A percentile compares a stretch with the other conserved stretches of the same genome.
phyloP scores from a whole-genome alignment of 371 early-diverging fungal genomes.

The Mucor lusitanicus region DNA sequence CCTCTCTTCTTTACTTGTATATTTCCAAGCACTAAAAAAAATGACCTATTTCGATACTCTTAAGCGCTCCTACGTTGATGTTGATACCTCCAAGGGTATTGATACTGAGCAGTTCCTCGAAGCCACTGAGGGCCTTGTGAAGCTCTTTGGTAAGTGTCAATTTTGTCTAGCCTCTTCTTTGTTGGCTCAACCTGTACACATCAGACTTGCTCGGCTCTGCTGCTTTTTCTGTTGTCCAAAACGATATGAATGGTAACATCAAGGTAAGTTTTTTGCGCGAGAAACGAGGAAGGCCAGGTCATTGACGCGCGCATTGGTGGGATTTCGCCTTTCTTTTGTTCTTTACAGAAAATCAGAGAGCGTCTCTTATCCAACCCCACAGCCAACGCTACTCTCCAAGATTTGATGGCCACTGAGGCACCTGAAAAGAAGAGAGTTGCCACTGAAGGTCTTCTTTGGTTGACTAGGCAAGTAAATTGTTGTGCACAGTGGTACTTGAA shows the following conservation, averaged over 20 bases:
- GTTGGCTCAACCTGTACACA: not conserved
- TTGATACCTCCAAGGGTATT: slow-evolving; percentile 73
- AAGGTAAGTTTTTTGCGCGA: slow-evolving; percentile 49
- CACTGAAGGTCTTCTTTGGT: slow-evolving; percentile 93
- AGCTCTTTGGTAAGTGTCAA: slow-evolving; percentile 74
- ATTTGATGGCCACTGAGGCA: slow-evolving; percentile 73
- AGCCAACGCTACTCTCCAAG: slow-evolving; percentile 78
- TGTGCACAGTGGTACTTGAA: not conserved
- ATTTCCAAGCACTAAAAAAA: not conserved
- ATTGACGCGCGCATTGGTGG: not conserved
- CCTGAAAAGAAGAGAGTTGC: slow-evolving; percentile 79
- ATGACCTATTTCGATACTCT: slow-evolving; percentile 71
- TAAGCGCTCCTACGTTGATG: slow-evolving; percentile 69
- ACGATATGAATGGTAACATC: slow-evolving; percentile 91
- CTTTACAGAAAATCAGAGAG: slow-evolving; percentile 78
- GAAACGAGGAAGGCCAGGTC: not conserved
- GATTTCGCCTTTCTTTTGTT: not conserved
- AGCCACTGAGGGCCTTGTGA: slow-evolving; percentile 83
- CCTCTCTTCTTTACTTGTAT: not conserved
- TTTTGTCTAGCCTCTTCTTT: not conserved
- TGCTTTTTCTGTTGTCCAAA: slow-evolving; percentile 85
- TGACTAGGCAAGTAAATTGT: slow-evolving; percentile 68
- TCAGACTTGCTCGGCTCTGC: slow-evolving; percentile 70
- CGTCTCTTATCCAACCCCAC: slow-evolving; percentile 70
- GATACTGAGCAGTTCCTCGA: slow-evolving; percentile 81